phyloP scores from a whole-genome alignment of 2,329 filamentous ascomycete genomes.

The Huntiella omanensis region DNA sequence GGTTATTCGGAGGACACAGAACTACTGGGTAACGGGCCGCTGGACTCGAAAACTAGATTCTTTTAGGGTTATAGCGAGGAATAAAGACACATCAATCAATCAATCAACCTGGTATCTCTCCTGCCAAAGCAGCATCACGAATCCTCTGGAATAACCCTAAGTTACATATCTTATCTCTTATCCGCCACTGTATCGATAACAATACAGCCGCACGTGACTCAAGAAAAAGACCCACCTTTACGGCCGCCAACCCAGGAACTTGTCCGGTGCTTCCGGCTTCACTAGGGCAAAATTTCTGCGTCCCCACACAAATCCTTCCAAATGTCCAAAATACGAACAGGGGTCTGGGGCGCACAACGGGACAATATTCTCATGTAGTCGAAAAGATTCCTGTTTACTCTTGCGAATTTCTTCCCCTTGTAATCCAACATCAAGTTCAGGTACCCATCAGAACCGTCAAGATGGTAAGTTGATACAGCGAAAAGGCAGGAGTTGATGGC shows the following conservation, averaged over 20 bases:
- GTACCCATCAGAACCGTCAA: conserved; percentile 30
- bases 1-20: too few relatives aligned
- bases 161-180: too few relatives aligned
- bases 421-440: conserved; percentile 10
- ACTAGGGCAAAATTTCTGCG: conserved; percentile 23
- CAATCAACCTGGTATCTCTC: too few relatives aligned
- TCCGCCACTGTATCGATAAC: background rate
- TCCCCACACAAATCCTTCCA: conserved; percentile 22
- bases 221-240: conserved; percentile 13
- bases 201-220: conserved; percentile 3
- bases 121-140: too few relatives aligned
- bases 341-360: conserved; percentile 7
- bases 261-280: conserved; percentile 10
- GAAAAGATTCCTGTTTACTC: conserved; percentile 3
- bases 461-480: conserved; percentile 44
- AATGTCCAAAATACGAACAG: background rate
- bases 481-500: background rate
- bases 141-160: too few relatives aligned
- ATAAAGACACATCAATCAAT: too few relatives aligned
- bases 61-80: too few relatives aligned
- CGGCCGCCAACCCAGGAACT: conserved; percentile 18
- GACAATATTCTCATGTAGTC: conserved; percentile 21
- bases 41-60: too few relatives aligned
- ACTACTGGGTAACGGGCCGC: too few relatives aligned
- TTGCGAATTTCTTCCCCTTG: conserved; percentile 23